A percentile compares a stretch with the other conserved stretches of the same genome.
These are phyloP conservation scores for Talaromyces proteolyticus DNA, from an alignment of 495 filamentous ascomycete genomes.

Conservation along the genomic window DNA sequence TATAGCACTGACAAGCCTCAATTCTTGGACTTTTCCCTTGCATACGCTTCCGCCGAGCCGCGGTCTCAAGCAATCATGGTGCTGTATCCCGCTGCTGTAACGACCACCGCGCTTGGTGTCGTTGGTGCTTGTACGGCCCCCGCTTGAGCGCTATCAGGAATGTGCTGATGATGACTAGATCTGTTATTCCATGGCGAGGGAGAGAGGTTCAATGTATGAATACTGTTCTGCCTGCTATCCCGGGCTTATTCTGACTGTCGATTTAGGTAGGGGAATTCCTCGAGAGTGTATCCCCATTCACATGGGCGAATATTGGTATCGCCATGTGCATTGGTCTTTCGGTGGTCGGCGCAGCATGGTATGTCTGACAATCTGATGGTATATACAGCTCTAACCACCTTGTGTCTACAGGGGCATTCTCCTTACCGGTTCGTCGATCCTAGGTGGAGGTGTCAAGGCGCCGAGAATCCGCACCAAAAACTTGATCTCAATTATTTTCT, in stretches of 20 bases:
- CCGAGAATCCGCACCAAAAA: constrained; percentile 98
- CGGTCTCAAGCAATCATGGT: constrained; percentile 37
- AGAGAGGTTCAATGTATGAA: constrained; percentile 88
- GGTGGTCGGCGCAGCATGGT: constrained; percentile 97
- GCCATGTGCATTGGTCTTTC: constrained; percentile 92
- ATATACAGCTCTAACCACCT: neutral
- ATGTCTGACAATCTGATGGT: constrained; percentile 34
- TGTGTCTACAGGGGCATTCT: constrained; percentile 77
- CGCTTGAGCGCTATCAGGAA: no score
- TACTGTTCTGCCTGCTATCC: constrained; percentile 1
- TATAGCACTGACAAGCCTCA: neutral
- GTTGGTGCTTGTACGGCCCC: constrained; percentile 81
- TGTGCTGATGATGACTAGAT: no score
- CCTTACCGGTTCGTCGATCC: constrained; percentile 96
- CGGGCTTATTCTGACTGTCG: constrained; percentile 15
- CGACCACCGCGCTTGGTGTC: constrained; percentile 66
- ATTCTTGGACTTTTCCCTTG: neutral
- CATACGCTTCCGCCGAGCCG: neutral
- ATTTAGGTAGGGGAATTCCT: constrained; percentile 85
- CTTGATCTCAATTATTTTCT: constrained; percentile 99
- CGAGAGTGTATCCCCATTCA: constrained; percentile 88
- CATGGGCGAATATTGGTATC: constrained; percentile 88
- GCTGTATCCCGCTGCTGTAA: constrained; percentile 64
- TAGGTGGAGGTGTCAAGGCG: constrained; percentile 92
- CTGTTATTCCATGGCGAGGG: constrained; percentile 97